Evolutionary conservation across 2,329 filamentous ascomycete species (phyloP).

Genomic region (Leptodontidium sp.): DNA sequence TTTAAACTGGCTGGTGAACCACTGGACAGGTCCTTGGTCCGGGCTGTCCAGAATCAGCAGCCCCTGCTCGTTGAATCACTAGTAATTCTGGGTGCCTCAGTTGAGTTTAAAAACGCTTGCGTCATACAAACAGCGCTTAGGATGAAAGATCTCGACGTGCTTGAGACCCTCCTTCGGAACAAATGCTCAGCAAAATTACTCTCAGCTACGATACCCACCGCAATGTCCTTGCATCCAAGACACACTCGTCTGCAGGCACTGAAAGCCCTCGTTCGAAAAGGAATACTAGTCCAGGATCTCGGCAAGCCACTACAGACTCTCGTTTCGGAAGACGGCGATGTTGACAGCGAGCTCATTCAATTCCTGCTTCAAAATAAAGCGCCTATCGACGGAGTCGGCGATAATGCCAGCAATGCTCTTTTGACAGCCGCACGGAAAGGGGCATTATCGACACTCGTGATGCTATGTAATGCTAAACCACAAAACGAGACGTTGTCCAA

Average conservation of each 20-base stretch:
- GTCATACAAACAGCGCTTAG: slow-evolving; percentile 21
- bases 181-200: slow-evolving; percentile 20
- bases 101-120: slow-evolving; percentile 25
- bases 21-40: slow-evolving; percentile 20
- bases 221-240: slow-evolving; percentile 18
- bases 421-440: slow-evolving; percentile 18
- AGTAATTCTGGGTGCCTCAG: slow-evolving; percentile 14
- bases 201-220: slow-evolving; percentile 19
- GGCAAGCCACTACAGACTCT: slow-evolving; percentile 15
- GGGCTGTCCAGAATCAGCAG: slow-evolving; percentile 15
- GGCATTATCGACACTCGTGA: slow-evolving; percentile 18
- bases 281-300: slow-evolving; percentile 15
- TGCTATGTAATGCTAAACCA: slow-evolving; percentile 20
- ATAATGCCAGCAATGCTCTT: slow-evolving; percentile 13
- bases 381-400: slow-evolving; percentile 22
- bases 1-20: slow-evolving; percentile 10
- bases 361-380: slow-evolving; percentile 21
- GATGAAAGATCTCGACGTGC: slow-evolving; percentile 16
- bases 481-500: slow-evolving; percentile 21
- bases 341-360: slow-evolving; percentile 23
- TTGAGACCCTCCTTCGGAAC: slow-evolving; percentile 15
- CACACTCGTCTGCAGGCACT: slow-evolving; percentile 20
- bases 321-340: slow-evolving; percentile 18
- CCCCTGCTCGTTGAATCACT: slow-evolving; percentile 12
- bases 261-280: slow-evolving; percentile 19